Percentiles rank a stretch among this genome's conserved stretches.
Conservation (phyloP, 202 grass and related monocot genomes). For the Digitaria exilis region DNA sequence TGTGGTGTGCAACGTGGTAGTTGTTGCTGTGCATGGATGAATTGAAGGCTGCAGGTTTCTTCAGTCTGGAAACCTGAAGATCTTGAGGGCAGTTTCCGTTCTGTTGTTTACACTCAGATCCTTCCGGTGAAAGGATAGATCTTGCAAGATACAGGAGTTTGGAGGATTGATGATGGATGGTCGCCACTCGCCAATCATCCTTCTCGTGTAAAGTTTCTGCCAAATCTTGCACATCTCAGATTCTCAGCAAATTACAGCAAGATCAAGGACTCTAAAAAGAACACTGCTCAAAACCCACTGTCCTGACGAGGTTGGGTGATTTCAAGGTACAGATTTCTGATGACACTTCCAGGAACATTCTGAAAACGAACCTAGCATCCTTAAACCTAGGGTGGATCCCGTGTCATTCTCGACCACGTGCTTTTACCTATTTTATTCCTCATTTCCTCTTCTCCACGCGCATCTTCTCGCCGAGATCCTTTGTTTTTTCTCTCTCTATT, state of each 20-base stretch:
- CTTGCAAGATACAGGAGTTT: conserved; percentile 10
- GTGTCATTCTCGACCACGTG: neutral
- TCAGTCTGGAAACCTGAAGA: conserved; percentile 36
- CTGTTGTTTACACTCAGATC: conserved; percentile 14
- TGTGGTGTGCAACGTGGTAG: neutral
- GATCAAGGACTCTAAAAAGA: neutral
- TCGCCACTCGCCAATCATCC: neutral
- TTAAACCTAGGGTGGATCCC: neutral
- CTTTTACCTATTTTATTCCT: neutral
- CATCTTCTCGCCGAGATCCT: conserved; percentile 7
- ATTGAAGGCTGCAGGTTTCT: conserved; percentile 27
- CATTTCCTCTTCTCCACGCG: neutral
- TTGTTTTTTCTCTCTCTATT: too few species aligned
- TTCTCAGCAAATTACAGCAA: neutral
- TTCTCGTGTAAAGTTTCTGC: neutral
- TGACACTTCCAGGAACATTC: neutral
- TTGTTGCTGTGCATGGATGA: neutral
- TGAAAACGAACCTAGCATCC: neutral
- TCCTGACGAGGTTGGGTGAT: neutral
- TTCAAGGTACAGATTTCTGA: neutral
- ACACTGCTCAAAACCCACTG: too few species aligned
- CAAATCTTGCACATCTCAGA: neutral
- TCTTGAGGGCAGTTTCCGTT: conserved; percentile 18
- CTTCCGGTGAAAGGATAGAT: conserved; percentile 32
- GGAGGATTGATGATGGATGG: conserved; percentile 5